Base-by-base conservation (phyloP, 768 basidiomycete genomes). In the Termitomyces sp. region DNA sequence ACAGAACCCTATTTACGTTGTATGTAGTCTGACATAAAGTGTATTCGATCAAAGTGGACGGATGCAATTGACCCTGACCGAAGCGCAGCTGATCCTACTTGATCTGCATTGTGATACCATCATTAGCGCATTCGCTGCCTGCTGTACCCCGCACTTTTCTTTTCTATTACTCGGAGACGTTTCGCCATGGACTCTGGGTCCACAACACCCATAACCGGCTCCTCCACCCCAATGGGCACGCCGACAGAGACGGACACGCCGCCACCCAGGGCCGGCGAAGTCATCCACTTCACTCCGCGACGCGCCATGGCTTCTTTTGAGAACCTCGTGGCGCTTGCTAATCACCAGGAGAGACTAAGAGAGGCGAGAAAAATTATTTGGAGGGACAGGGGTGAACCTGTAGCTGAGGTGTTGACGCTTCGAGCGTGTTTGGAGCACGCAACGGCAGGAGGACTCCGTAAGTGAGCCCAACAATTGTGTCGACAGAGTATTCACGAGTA, bases 361-460 rank as follows among this genome's bases (percentile, higher is more conserved):
- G 84, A 84, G 54, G 89, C 91, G 0, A 78, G 88, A 54, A 89
- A 83, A 68, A 86, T 92, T 70, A 82, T 94, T 3, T 91, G 91
- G 89, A 76, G 89, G 12, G 87, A 91, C 63, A 75, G 80, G 59
- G 90, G 91, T 3, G 84, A 92, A 68, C 87, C 84, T 17, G 86
- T 86, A 0, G 83, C 78, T 0, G 86, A 91, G 59, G 64, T 94
- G 23, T 68, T 77, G 35, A 81, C 80, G 50, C 57, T 91, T 28
- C 76, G 79, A 67, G 82, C 84, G 56, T 89, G 89, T 63, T 61
- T 89, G 32, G 78, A 81, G 58, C 90, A 94, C 68, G 89, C 89
- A 0, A 74, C 79, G 6, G 71, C 76, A 21, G 91, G 92, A 17
- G 88, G 86, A 43, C 63, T 88, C 19, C 78, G 91, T 93, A 66